These are phyloP conservation scores for Beauveria medogensis DNA, from an alignment of 2,329 filamentous ascomycete genomes.

Conservation along the genomic window DNA sequence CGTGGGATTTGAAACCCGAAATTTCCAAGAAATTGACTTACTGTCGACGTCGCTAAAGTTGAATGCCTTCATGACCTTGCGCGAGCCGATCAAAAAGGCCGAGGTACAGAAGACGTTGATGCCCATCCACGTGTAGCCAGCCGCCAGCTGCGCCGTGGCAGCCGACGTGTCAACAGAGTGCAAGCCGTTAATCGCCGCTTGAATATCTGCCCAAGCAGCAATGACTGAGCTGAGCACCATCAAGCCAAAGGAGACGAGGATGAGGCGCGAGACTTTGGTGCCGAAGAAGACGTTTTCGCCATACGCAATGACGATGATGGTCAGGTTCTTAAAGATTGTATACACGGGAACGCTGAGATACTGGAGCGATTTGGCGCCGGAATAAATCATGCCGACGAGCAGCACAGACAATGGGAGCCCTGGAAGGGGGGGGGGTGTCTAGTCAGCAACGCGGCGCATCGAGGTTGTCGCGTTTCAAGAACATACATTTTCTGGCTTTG, in stretches of 20 bases:
- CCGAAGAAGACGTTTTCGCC: slow-evolving; percentile 98
- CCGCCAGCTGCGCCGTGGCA: slow-evolving; percentile 81
- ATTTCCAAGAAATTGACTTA: slow-evolving; percentile 42
- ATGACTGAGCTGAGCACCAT: slow-evolving; percentile 95
- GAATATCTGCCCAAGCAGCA: slow-evolving; percentile 95
- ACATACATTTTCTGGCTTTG: slow-evolving; percentile 85
- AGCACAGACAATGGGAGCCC: slow-evolving; percentile 96
- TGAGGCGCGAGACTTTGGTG: slow-evolving; percentile 77
- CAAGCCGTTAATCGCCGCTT: slow-evolving; percentile 63
- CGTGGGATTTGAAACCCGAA: slow-evolving; percentile 5
- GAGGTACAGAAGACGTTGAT: slow-evolving; percentile 94
- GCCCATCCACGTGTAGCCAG: slow-evolving; percentile 96
- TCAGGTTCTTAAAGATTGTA: slow-evolving; percentile 99
- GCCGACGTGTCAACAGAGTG: slow-evolving; percentile 54
- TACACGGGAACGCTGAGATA: slow-evolving; percentile 97
- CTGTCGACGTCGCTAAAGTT: slow-evolving; percentile 99
- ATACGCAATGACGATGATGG: slow-evolving; percentile 96
- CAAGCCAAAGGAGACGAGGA: slow-evolving; percentile 86
- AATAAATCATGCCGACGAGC: slow-evolving; percentile 98
- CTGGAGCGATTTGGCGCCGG: slow-evolving; percentile 88
- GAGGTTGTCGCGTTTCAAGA: not conserved
- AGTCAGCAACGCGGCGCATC: slow-evolving; percentile 14
- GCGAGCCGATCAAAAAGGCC: slow-evolving; percentile 83
- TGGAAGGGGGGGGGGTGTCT: slow-evolving; percentile 27
- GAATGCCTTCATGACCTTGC: slow-evolving; percentile 98